phyloP scores from a whole-genome alignment of 148 eudicot species.

The Beta vulgaris region DNA sequence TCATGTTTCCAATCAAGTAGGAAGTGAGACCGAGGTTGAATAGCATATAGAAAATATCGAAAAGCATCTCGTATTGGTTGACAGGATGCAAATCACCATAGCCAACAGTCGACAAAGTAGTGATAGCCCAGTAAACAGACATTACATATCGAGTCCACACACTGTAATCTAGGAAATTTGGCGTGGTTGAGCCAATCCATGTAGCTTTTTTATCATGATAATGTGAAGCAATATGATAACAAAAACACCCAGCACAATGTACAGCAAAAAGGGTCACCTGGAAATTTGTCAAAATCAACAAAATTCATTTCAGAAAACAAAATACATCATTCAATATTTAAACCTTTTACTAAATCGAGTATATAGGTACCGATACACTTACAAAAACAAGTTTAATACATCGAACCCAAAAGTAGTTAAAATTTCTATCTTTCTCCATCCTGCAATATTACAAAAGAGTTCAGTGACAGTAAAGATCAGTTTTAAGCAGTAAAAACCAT shows the following conservation, averaged over 20 bases:
- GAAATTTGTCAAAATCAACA: constrained; percentile 3
- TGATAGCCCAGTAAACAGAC: constrained; percentile 84
- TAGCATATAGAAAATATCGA: constrained; percentile 72
- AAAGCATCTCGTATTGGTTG: constrained; percentile 74
- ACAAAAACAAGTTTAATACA: constrained; percentile 66
- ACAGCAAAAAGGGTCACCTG: constrained; percentile 80
- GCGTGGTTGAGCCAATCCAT: constrained; percentile 63
- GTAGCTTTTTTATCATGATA: constrained; percentile 50
- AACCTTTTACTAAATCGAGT: not conserved
- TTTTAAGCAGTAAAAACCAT: not conserved
- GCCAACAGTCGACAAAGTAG: constrained; percentile 83
- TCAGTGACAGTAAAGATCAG: not conserved
- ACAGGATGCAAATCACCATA: constrained; percentile 83
- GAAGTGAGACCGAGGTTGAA: constrained; percentile 89
- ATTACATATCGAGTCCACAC: constrained; percentile 68
- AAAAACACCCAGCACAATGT: constrained; percentile 82
- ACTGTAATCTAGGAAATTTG: constrained; percentile 44
- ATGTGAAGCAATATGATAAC: constrained; percentile 65
- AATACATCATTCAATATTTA: not conserved
- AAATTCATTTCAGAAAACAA: not conserved
- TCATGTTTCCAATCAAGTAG: constrained; percentile 89
- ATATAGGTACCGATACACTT: no score
- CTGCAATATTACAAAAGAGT: constrained; percentile 25
- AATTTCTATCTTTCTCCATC: constrained; percentile 65
- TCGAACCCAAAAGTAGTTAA: constrained; percentile 65